Percentiles rank a stretch among this genome's conserved stretches.
Conservation (phyloP, 208 protist species). For the Crithidia sp. region DNA sequence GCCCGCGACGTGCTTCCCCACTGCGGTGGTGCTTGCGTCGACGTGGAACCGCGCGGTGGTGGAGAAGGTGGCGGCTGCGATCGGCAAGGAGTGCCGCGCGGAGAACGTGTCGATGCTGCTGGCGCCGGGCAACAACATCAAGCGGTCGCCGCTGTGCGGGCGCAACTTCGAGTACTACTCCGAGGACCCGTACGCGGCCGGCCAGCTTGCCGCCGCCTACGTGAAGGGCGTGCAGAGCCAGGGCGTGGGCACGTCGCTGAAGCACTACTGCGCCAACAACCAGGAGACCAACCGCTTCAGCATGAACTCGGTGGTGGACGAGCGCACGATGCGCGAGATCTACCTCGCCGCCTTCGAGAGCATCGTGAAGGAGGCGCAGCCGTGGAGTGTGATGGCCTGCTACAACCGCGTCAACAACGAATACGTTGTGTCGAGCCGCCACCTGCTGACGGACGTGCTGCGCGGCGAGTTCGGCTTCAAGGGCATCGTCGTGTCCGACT, state of each 20-base stretch:
- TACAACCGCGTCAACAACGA: conserved; percentile 50
- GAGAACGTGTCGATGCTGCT: conserved; percentile 23
- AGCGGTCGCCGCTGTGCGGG: conserved; percentile 40
- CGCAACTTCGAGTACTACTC: conserved; percentile 62
- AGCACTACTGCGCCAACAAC: conserved; percentile 60
- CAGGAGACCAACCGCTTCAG: conserved; percentile 35
- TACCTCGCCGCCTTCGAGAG: conserved; percentile 51
- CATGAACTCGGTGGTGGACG: conserved; percentile 27
- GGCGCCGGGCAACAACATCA: conserved; percentile 29
- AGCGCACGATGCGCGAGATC: conserved; percentile 52
- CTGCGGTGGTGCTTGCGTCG: conserved; percentile 18
- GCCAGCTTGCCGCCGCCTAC: conserved; percentile 13
- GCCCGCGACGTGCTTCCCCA: conserved; percentile 32
- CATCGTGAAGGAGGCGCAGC: conserved; percentile 27
- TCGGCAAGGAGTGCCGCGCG: conserved; percentile 23
- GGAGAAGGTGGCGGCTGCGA: conserved; percentile 2
- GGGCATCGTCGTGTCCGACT: conserved; percentile 60
- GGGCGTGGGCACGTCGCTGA: conserved; percentile 37
- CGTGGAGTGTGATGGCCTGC: conserved; percentile 35
- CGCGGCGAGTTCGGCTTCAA: conserved; percentile 54
- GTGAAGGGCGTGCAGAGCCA: conserved; percentile 40
- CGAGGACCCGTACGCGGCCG: conserved; percentile 41
- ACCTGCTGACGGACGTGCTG: conserved; percentile 39
- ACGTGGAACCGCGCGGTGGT: conserved; percentile 29
- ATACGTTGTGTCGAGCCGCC: conserved; percentile 49